phyloP scores from a whole-genome alignment of 495 filamentous ascomycete species.

The Daldinia childiae region DNA sequence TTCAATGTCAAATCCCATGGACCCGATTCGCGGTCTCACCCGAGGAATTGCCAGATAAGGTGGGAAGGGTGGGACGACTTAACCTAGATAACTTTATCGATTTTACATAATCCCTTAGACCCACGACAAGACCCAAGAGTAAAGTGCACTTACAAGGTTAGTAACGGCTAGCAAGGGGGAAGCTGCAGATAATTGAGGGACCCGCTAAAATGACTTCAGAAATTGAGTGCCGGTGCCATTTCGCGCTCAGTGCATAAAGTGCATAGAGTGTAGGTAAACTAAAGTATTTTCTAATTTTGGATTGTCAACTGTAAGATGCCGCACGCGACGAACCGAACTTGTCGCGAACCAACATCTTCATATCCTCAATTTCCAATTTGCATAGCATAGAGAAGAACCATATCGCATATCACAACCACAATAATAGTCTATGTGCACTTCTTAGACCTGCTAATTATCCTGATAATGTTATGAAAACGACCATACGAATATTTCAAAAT shows the following conservation, averaged over 20 bases:
- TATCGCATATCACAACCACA: not conserved
- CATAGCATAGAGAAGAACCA: not conserved
- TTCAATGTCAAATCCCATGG: slow-evolving; percentile 9
- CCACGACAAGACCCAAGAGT: too few relatives aligned
- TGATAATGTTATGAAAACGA: slow-evolving; percentile 35
- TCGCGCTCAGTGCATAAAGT: slow-evolving; percentile 12
- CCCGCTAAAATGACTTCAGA: slow-evolving; percentile 35
- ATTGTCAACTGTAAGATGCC: slow-evolving; percentile 14
- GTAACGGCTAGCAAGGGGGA: not conserved
- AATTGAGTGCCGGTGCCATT: slow-evolving; percentile 9
- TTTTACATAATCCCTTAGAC: not conserved
- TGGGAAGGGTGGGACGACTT: too few relatives aligned
- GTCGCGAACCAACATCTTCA: slow-evolving; percentile 2
- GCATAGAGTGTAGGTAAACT: too few relatives aligned
- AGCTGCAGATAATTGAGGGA: slow-evolving; percentile 21
- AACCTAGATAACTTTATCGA: too few relatives aligned
- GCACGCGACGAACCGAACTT: slow-evolving; percentile 24
- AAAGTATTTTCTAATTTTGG: slow-evolving; percentile 35
- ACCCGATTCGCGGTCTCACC: not conserved
- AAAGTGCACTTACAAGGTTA: not conserved
- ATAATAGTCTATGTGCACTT: not conserved
- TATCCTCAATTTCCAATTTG: not conserved
- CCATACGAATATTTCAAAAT: not conserved
- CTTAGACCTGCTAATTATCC: not conserved
- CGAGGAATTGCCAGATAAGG: not conserved